phyloP scores from a whole-genome alignment of 192 early-diverging fungal species.

The Coemansia pectinata region DNA sequence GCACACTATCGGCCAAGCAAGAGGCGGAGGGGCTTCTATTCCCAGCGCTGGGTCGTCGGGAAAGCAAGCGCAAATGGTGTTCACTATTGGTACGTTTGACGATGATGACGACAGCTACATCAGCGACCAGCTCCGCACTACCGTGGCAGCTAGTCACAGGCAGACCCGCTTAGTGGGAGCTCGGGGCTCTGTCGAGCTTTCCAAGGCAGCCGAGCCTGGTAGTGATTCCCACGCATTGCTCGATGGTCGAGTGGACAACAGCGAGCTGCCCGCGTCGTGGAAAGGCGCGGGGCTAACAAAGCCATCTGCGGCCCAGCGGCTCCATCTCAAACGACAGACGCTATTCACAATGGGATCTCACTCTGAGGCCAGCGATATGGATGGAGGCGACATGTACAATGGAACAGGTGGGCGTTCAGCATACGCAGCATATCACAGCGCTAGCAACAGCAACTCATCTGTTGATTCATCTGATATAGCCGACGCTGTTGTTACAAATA shows the following conservation, averaged over 20 bases:
- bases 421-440: not conserved
- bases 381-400: slow-evolving; percentile 13
- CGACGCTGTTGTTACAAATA: not conserved
- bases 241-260: not conserved
- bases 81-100: slow-evolving; percentile 53
- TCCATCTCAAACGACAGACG: slow-evolving; percentile 24
- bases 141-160: not conserved
- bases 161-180: not conserved
- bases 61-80: slow-evolving; percentile 46
- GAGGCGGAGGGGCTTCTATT: slow-evolving; percentile 9
- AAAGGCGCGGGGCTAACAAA: slow-evolving; percentile 4
- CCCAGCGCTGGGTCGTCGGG: slow-evolving; percentile 22
- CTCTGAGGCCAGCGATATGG: slow-evolving; percentile 49
- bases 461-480: not conserved
- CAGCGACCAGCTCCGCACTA: slow-evolving; percentile 1
- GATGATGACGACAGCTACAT: slow-evolving; percentile 35
- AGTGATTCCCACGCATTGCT: not conserved
- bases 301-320: not conserved
- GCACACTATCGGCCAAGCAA: slow-evolving; percentile 2
- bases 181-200: not conserved
- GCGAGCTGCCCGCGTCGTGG: not conserved
- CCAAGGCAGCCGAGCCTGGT: not conserved
- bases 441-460: not conserved
- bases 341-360: slow-evolving; percentile 53
- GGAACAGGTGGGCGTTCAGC: not conserved